These are phyloP conservation scores for Acrocalymma vagum DNA, from an alignment of 2,329 filamentous ascomycete genomes.

Conservation along the genomic window DNA sequence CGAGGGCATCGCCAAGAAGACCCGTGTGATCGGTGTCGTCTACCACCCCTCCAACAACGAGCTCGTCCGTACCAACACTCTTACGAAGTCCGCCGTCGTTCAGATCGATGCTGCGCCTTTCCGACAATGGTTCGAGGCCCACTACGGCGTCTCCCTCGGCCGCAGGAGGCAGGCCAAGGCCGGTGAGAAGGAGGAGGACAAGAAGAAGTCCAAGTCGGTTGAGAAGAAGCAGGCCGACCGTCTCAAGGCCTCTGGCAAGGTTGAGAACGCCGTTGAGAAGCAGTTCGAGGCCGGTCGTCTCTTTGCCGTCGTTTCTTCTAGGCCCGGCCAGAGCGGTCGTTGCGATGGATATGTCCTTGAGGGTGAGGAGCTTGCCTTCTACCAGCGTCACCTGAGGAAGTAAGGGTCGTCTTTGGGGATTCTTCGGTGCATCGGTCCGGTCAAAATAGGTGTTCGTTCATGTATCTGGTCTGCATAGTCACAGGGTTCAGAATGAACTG, in stretches of 20 bases:
- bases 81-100: constrained; percentile 98
- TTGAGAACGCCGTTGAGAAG: constrained; percentile 90
- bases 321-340: constrained; percentile 96
- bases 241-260: constrained; percentile 86
- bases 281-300: constrained; percentile 99
- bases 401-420: constrained; percentile 63
- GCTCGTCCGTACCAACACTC: constrained; percentile 99
- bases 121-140: constrained; percentile 99
- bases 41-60: constrained; percentile 99
- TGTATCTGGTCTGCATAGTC: constrained; percentile 52
- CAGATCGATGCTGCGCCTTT: constrained; percentile 99
- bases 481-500: constrained; percentile 46
- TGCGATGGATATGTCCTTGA: constrained; percentile 97
- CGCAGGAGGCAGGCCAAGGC: constrained; percentile 89
- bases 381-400: constrained; percentile 99
- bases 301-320: constrained; percentile 89
- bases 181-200: constrained; percentile 73
- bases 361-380: constrained; percentile 99
- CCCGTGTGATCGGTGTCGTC: constrained; percentile 96
- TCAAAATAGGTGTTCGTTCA: constrained; percentile 52
- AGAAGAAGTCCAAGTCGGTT: constrained; percentile 97
- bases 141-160: constrained; percentile 93
- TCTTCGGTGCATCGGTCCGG: constrained; percentile 51
- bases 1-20: constrained; percentile 98
- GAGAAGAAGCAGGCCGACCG: constrained; percentile 96